Percentiles rank a stretch among this genome's conserved stretches.
Conservation (phyloP, 164 flowering plant genomes). For the Dillenia suffruticosa region DNA sequence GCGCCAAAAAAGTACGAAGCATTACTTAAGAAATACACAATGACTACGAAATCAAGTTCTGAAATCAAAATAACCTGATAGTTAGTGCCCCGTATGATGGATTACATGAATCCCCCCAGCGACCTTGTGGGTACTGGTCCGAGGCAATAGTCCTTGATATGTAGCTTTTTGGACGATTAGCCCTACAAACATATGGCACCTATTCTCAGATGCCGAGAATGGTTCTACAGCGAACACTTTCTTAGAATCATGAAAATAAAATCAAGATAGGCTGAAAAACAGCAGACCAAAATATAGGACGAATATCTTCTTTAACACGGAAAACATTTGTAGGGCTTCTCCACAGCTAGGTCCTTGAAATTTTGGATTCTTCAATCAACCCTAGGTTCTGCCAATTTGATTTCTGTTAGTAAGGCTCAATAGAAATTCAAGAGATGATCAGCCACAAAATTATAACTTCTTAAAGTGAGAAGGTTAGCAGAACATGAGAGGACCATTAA, state of each 20-base stretch:
- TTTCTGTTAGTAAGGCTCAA: slow-evolving; percentile 3
- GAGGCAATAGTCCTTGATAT: slow-evolving; percentile 75
- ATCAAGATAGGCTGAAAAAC: not conserved
- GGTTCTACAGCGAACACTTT: not conserved
- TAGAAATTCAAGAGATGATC: not conserved
- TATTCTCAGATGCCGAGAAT: slow-evolving; percentile 1
- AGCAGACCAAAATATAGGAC: slow-evolving; percentile 91
- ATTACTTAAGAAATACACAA: not conserved
- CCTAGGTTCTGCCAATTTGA: slow-evolving; percentile 78
- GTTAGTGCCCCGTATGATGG: slow-evolving; percentile 83
- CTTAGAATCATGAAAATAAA: not conserved
- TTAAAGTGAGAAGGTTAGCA: slow-evolving; percentile 1
- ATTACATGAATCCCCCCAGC: slow-evolving; percentile 88
- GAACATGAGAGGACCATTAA: slow-evolving; percentile 47
- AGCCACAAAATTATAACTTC: not conserved
- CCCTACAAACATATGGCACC: slow-evolving; percentile 46
- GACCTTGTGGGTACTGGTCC: slow-evolving; percentile 87
- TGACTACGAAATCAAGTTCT: no score
- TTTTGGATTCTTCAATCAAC: slow-evolving; percentile 76
- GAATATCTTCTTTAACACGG: slow-evolving; percentile 86
- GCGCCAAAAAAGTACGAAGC: not conserved
- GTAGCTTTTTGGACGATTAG: slow-evolving; percentile 95
- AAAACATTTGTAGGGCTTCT: slow-evolving; percentile 80
- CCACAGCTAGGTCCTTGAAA: slow-evolving; percentile 87
- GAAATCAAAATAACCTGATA: slow-evolving; percentile 52